These are phyloP conservation scores for Cladorrhinum sp. DNA, from an alignment of 2,329 filamentous ascomycete species.

Conservation along the genomic window DNA sequence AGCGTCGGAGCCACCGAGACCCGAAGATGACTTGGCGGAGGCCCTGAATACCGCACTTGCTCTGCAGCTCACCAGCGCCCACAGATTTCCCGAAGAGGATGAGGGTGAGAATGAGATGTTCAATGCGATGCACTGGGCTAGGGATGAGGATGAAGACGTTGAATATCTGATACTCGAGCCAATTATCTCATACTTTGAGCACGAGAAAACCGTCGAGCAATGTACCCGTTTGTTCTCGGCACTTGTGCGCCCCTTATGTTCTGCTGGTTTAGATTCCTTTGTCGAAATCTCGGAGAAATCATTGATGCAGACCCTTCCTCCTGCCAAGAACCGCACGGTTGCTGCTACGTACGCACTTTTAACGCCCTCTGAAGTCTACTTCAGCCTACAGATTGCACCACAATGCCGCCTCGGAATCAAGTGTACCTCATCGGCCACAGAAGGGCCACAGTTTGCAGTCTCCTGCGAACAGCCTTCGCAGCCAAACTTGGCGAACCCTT, in stretches of 20 bases:
- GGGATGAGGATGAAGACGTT: not conserved
- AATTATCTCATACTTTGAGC: slow-evolving; percentile 48
- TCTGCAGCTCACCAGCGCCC: slow-evolving; percentile 74
- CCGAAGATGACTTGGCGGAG: slow-evolving; percentile 57
- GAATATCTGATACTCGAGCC: slow-evolving; percentile 49
- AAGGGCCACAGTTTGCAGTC: slow-evolving; percentile 21
- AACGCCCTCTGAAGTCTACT: slow-evolving; percentile 39
- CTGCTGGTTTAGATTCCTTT: slow-evolving; percentile 43
- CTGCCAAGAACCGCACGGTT: slow-evolving; percentile 34
- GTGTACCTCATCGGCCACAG: slow-evolving; percentile 39
- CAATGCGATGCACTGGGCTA: not conserved
- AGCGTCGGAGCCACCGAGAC: slow-evolving; percentile 29
- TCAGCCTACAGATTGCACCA: slow-evolving; percentile 47
- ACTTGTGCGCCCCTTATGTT: slow-evolving; percentile 44
- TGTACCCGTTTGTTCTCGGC: slow-evolving; percentile 43
- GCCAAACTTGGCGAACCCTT: slow-evolving; percentile 14
- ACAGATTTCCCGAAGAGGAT: slow-evolving; percentile 51
- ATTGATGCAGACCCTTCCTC: slow-evolving; percentile 19
- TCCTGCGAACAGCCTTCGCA: slow-evolving; percentile 17
- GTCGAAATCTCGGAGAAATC: slow-evolving; percentile 43
- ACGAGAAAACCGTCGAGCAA: slow-evolving; percentile 40
- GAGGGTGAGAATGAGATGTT: not conserved
- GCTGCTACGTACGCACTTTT: slow-evolving; percentile 47
- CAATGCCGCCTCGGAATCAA: slow-evolving; percentile 42
- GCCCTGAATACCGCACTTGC: slow-evolving; percentile 65